Conservation (phyloP, 129 eudicot species). For the Flaveria linearis region DNA sequence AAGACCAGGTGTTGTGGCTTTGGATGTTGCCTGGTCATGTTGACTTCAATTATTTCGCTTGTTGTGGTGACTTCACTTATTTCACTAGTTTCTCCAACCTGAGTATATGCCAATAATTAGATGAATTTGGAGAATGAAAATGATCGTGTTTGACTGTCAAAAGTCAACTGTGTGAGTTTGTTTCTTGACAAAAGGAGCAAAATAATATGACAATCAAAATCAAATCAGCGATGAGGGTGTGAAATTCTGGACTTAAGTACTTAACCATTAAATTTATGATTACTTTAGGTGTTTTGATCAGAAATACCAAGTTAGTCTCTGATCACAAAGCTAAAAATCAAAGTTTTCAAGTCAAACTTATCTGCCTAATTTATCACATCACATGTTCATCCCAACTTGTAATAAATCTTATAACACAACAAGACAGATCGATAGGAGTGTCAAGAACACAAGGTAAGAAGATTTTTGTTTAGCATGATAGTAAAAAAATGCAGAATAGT, state of each 20-base stretch:
- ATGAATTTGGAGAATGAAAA: neutral
- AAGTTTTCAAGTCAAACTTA: neutral
- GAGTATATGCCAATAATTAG: neutral
- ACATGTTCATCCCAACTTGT: too few relatives aligned
- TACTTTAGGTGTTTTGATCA: neutral
- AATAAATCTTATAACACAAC: too few relatives aligned
- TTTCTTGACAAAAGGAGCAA: conserved; percentile 5
- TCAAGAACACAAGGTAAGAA: too few relatives aligned
- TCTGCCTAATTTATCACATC: too few relatives aligned
- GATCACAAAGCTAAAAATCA: neutral
- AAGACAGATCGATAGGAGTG: too few relatives aligned
- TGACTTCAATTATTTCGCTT: conserved; percentile 65
- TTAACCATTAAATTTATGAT: conserved; percentile 18
- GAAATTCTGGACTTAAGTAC: neutral
- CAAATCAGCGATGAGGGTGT: neutral
- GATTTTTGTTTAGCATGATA: too few relatives aligned
- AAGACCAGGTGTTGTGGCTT: conserved; percentile 38
- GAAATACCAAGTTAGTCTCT: neutral
- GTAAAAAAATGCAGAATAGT: neutral
- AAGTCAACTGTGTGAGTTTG: conserved; percentile 25
- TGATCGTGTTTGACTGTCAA: conserved; percentile 15
- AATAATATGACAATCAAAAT: neutral
- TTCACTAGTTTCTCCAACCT: conserved; percentile 69
- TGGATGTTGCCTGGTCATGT: conserved; percentile 27
- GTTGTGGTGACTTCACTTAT: conserved; percentile 52